phyloP scores from a whole-genome alignment of 129 eudicot genomes.

The Flaveria brownii region DNA sequence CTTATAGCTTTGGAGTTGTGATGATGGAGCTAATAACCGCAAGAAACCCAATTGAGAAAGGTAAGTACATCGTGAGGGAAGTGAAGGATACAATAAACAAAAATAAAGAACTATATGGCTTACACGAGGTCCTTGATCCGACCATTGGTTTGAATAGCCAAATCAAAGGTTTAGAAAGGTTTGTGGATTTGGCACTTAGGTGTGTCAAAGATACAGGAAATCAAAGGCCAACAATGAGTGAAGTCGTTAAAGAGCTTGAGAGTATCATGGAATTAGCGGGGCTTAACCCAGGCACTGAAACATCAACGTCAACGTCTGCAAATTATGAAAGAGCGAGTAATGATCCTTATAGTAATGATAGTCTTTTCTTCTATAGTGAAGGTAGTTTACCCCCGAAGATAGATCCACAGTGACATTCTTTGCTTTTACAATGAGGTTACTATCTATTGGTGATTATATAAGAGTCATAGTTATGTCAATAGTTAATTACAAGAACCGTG shows the following conservation, averaged over 20 bases:
- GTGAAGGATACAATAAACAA: slow-evolving; percentile 52
- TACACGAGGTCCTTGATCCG: background rate
- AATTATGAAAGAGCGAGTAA: slow-evolving; percentile 27
- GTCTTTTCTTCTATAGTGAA: slow-evolving; percentile 4
- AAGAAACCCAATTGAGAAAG: slow-evolving; percentile 62
- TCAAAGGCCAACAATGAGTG: slow-evolving; percentile 17
- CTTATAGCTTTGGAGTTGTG: slow-evolving; percentile 66
- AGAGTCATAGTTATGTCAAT: background rate
- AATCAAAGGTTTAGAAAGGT: slow-evolving; percentile 47
- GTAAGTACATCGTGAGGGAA: slow-evolving; percentile 53
- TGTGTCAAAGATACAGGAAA: slow-evolving; percentile 58
- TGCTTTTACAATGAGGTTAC: background rate
- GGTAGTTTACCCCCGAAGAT: background rate
- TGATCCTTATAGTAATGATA: slow-evolving; percentile 41
- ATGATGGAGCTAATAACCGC: slow-evolving; percentile 63
- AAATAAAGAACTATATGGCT: background rate
- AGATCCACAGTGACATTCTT: background rate
- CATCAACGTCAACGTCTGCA: slow-evolving; percentile 35
- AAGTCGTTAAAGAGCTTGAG: background rate
- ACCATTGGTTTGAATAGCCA: slow-evolving; percentile 21
- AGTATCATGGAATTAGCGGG: slow-evolving; percentile 47
- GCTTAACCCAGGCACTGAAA: slow-evolving; percentile 31
- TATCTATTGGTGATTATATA: background rate
- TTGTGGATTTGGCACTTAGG: slow-evolving; percentile 52
- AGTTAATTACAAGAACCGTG: background rate